Evolutionary conservation across 306 rosid genomes (phyloP).

Genomic region (Malus domestica): ASM211411v1 NC_041793.1:37863501-37864000

Average conservation of each 20-base stretch:
- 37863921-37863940: too few relatives aligned
- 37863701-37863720: too few relatives aligned
- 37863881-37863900: too few relatives aligned
- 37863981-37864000: too few relatives aligned
- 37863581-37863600: not conserved
- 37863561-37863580: not conserved
- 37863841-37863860: slow-evolving; percentile 83
- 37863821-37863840: not conserved
- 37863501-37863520: slow-evolving; percentile 33
- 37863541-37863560: not conserved
- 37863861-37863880: slow-evolving; percentile 96
- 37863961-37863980: too few relatives aligned
- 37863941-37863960: too few relatives aligned
- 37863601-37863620: not conserved
- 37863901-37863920: too few relatives aligned
- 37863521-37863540: not conserved
- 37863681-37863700: too few relatives aligned
- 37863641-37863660: not conserved
- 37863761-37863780: not conserved
- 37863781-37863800: not conserved
- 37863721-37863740: not conserved
- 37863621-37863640: not conserved
- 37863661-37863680: not conserved
- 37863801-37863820: not conserved
- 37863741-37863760: not conserved